A percentile compares a stretch with the other conserved stretches of the same genome.
These are phyloP conservation scores for Pythium insidiosum DNA, from an alignment of 352 stramenopile species.

Conservation along the genomic window DNA sequence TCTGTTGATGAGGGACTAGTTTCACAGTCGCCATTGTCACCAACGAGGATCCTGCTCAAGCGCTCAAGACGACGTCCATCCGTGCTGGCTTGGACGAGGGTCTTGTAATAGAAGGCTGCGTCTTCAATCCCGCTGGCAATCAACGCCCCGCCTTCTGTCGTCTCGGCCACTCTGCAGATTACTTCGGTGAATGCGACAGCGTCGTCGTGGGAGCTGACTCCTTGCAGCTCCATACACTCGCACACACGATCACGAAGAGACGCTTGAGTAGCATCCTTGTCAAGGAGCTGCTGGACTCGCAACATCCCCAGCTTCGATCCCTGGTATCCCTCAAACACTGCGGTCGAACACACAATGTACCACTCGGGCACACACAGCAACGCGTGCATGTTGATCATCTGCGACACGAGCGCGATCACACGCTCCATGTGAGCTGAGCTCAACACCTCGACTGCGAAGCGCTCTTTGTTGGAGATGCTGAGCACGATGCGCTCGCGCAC, in stretches of 20 bases:
- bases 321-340: slow-evolving; percentile 19
- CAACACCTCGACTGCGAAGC: slow-evolving; percentile 33
- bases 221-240: neutral
- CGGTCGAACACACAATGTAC: slow-evolving; percentile 27
- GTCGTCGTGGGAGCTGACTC: neutral
- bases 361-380: slow-evolving; percentile 39
- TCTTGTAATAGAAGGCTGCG: neutral
- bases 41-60: too few species aligned
- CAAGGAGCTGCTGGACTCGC: too few species aligned
- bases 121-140: neutral
- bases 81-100: too few species aligned
- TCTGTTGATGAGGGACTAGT: too few species aligned
- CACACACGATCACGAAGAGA: slow-evolving; percentile 1
- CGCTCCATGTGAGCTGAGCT: slow-evolving; percentile 17
- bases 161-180: neutral
- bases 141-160: neutral
- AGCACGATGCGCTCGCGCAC: too few species aligned
- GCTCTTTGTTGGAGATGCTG: slow-evolving; percentile 27
- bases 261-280: too few species aligned
- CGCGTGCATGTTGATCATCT: slow-evolving; percentile 43
- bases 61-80: too few species aligned
- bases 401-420: slow-evolving; percentile 29
- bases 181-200: neutral
- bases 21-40: too few species aligned
- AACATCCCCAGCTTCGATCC: slow-evolving; percentile 20